Base-by-base conservation (phyloP, 192 early-diverging fungal genomes). In the Linnemannia hyalina region DNA sequence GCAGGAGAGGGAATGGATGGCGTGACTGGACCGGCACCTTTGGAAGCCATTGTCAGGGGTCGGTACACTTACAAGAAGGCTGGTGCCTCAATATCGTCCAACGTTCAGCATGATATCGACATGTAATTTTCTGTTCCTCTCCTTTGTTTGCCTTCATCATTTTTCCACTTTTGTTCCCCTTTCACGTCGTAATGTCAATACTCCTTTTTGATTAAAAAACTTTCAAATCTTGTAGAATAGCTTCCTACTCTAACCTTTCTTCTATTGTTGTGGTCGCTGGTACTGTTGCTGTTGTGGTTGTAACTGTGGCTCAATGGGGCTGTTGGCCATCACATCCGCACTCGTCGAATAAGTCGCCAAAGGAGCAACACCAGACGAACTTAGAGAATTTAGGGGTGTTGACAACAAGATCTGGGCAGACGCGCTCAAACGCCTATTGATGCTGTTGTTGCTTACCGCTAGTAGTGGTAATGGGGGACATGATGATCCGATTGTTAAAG, bases 31-130 rank as follows among this genome's bases (percentile, higher is more conserved):
- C 9, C 73, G 41, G n/a, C 74, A 35, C 38, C 74, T 6, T 46
- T 85, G 69, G 68, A 80, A 13, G 78, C 84, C 10, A 86, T 80
- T 10, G 44, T 86, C 26, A 80, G 52, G 72, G 84, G 84, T 35
- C 75, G 75, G 44, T 86, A 86, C 68, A 69, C 79, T 6, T 86
- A 86, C 80, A 86, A 78, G 72, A 86, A 86, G 76, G 78, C 75
- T 42, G 79, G 78, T 15, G 81, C 36, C 15, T 75, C 71, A 44
- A 70, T 57, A 70, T 73, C 75, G 26, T 78, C 82, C 63, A n/a
- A 63, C 5, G 16, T 63, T 35, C 77, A 49, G 22, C 71, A 75
- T 9, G 77, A 83, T 42, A 83, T 83, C 65, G 82, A 83, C 20
- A 70, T 77, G 40, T 83, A 78, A 38, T 35, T 70, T 13, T 26